Evolutionary conservation across 176 grass and related monocot genomes (phyloP), one percentile per base, ranked within the genome.

Genomic region (Bromus sterilis): DNA sequence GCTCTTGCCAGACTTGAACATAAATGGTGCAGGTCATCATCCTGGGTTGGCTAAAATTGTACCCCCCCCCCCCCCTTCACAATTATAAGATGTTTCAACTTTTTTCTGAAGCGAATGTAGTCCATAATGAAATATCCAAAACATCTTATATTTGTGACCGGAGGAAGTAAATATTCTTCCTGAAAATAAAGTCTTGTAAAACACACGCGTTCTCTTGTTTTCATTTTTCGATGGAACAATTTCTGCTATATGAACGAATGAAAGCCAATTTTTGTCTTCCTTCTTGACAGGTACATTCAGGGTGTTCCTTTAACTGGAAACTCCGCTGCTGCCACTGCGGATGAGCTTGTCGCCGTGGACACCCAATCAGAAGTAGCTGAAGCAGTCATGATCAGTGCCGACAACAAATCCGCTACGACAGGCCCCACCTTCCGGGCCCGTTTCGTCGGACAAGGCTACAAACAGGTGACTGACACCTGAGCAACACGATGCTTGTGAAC

Each of bases 361-460:
- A 10, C 74, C 69, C 60, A 78, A 43, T 70, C 84, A 71, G 85
- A 82, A 1, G 69, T 61, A 44, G 81, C 56, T 10, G 73, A 93
- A 33, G 88, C 80, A 57, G 78, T 86, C 73, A 78, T 77, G 56
- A 15, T 61, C 37, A 29, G 69, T 44, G 43, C 36, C 26, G 77
- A 63, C 6, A 66, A 80, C 10, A 80, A 86, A 39, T 20, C 75
- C 32, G 18, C 58, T 58, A 21, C 29, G 1, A 61, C 88, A 42
- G 9, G 14, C 5, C 67, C 82, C 14, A 84, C 84, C 3, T 75
- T 91, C 2, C 83, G 76, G 62, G 90, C 92, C 46, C 92, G 96
- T 4, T 98, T 98, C 6, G 49, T 91, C 0, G 92, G 92, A 59
- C 96, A 98, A 89, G 82, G 93, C 16, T 98, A 98, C 87, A 98